Evolutionary conservation across 345 rosid species (phyloP).

Genomic region (Brassica carinata): DNA sequence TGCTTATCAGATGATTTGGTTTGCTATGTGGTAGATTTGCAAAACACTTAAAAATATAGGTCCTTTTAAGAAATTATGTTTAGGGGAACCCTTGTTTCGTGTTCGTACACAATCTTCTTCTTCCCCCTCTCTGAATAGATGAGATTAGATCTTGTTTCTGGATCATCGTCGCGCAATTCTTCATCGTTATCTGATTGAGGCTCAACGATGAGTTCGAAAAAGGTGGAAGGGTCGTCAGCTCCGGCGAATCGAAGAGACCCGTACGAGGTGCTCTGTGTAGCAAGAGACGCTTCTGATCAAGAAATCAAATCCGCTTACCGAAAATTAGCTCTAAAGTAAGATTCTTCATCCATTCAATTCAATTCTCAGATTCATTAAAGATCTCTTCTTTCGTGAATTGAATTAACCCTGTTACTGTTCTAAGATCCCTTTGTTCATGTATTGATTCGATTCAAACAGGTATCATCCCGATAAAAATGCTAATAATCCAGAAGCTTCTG

Average conservation of each 20-base stretch:
- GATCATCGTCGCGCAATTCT: not conserved
- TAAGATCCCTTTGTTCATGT: not conserved
- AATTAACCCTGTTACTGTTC: not conserved
- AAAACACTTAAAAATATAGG: not conserved
- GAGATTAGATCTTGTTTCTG: conserved; percentile 23
- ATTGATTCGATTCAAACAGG: conserved; percentile 42
- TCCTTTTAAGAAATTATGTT: not conserved
- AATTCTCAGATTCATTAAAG: not conserved
- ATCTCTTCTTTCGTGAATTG: not conserved
- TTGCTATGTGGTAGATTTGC: not conserved
- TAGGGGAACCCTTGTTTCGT: conserved; percentile 19
- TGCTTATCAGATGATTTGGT: no score
- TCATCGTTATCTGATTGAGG: not conserved
- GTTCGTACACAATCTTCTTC: conserved; percentile 16
- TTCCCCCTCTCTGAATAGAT: not conserved
- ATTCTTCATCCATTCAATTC: not conserved
- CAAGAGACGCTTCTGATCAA: conserved; percentile 87
- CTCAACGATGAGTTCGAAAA: conserved; percentile 56
- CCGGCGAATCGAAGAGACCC: conserved; percentile 77
- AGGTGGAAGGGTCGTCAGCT: conserved; percentile 73
- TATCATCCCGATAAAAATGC: conserved; percentile 99
- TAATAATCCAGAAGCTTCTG: conserved; percentile 93
- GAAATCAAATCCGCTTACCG: conserved; percentile 95
- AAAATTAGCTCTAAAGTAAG: conserved; percentile 96
- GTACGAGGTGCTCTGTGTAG: conserved; percentile 82